These are phyloP conservation scores for Chlamydomonas schloesseri DNA, from an alignment of 139 green algal genomes.

Conservation along the genomic window DNA sequence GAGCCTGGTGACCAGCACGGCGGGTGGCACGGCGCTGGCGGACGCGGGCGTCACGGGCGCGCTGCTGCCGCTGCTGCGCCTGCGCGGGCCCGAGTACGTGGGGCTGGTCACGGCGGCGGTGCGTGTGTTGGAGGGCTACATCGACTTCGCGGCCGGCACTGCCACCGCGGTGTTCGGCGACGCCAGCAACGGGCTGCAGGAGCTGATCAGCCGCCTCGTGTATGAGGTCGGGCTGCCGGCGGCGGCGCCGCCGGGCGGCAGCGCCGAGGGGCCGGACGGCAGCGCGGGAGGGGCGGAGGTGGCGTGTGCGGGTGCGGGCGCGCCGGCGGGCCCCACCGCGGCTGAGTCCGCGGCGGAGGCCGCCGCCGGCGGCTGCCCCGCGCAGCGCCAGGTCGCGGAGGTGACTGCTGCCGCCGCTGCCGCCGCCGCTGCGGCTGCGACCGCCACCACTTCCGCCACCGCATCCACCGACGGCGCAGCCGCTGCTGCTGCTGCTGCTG, in stretches of 20 bases:
- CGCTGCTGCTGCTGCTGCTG: too few relatives aligned
- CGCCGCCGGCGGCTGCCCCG: not conserved
- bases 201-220: constrained; percentile 81
- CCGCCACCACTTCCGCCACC: not conserved
- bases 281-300: too few relatives aligned
- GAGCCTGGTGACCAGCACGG: constrained; percentile 69
- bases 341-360: not conserved
- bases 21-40: constrained; percentile 80
- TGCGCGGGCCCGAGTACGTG: constrained; percentile 69
- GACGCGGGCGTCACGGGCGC: constrained; percentile 88
- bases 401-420: not conserved
- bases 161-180: constrained; percentile 85
- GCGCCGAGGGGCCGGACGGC: too few relatives aligned
- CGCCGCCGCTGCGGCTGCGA: not conserved
- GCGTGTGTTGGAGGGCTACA: constrained; percentile 89
- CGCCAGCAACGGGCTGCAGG: constrained; percentile 77
- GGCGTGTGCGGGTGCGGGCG: too few relatives aligned
- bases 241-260: not conserved
- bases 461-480: not conserved
- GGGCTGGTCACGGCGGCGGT: constrained; percentile 78
- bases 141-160: constrained; percentile 82
- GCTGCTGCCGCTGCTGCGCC: constrained; percentile 87
- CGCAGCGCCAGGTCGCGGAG: constrained; percentile 12
- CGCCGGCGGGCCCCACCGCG: not conserved
- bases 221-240: constrained; percentile 68